Evolutionary conservation across 116 monocot genomes (phyloP), one percentile per base, ranked within the genome.

Genomic region (Phalaenopsis hybrid): DNA sequence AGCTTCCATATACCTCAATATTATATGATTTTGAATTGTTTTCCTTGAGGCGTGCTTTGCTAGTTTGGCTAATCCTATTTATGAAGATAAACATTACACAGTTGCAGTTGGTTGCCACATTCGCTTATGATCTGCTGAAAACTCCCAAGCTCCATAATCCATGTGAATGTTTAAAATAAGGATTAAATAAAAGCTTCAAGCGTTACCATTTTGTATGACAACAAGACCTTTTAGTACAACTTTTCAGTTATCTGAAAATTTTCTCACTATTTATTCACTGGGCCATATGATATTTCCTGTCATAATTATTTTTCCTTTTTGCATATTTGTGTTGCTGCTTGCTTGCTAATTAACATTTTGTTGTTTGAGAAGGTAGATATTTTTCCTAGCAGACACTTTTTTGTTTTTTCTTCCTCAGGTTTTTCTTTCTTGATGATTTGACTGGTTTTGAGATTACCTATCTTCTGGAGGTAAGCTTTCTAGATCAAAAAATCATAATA

Each of bases 371-470:
- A 73, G 12, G 10, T 15, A 73, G 15, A 43, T 73, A 73, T 41
- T 37, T 37, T 73, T 73, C 73, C 1, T 73, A 15, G 73, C 11
- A 15, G 15, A 55, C 73, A 73, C n/a, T 74, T 3, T 55, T 15
- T 55, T 15, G 5, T 75, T 75, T 46, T n/a, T 46, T n/a, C 13
- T 75, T 67, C 15, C 12, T 84, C 91, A 97, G 97, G 79, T 94
- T 97, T 87, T 97, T 97, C 90, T 97, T 97, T 85, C 79, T 97
- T 78, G 97, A 97, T 94, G 94, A 97, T 81, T 82, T 94, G 81
- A 97, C 97, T 69, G 97, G 97, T 4, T 97, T 97, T 86, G 97
- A 97, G 78, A 90, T 97, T 73, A 94, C 96, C 61, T 96, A 91
- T 79, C 91, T 96, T 73, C 79, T 96, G 86, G 94, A 96, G 94